Evolutionary conservation across 768 basidiomycete genomes (phyloP), one percentile per base, ranked within the genome.

Genomic region (Tulasnella sp.): DNA sequence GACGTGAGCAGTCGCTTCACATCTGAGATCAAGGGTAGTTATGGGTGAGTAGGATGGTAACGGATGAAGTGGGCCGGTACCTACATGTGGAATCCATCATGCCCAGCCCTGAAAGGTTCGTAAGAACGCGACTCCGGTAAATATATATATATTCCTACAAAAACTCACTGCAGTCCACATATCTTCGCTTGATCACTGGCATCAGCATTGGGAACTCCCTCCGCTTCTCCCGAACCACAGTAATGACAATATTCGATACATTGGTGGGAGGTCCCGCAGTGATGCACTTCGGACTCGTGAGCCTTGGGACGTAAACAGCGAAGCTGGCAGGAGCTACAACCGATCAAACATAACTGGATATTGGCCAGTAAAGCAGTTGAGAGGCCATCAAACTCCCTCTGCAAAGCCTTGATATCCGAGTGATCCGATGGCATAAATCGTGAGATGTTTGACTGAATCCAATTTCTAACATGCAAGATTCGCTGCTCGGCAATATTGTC

Each of bases 211-310:
- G n/a, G n/a, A n/a, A n/a, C n/a, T n/a, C n/a, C n/a, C n/a, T n/a
- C n/a, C n/a, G n/a, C n/a, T 67, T 75, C 52, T 5, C 25, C 52
- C 12, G 38, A 64, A 11, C 9, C 29, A 12, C 58, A 36, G 69
- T 42, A 76, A 12, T 12, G 1, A 70, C 75, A 76, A 14, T 22
- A 9, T 8, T 71, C 75, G 15, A 45, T n/a, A 67, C 75, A 76
- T n/a, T 9, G 34, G 31, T 76, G 75, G 14, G 75, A 76, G 1
- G 75, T 76, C 1, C 45, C 22, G 19, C 75, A 76, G 31, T 76
- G 1, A 37, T 76, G 75, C 37, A 5, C 40, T 0, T 12, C 12
- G 7, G 73, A n/a, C 22, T 9, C 15, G 31, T 76, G 75, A 7
- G 67, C 25, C 31, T 31, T 68, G 2, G 40, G 39, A 2, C 71